Percentiles rank a stretch among this genome's conserved stretches.
Evolutionary conservation across 2,329 filamentous ascomycete species (phyloP).

Genomic region (Aspergillus tanneri): DNA sequence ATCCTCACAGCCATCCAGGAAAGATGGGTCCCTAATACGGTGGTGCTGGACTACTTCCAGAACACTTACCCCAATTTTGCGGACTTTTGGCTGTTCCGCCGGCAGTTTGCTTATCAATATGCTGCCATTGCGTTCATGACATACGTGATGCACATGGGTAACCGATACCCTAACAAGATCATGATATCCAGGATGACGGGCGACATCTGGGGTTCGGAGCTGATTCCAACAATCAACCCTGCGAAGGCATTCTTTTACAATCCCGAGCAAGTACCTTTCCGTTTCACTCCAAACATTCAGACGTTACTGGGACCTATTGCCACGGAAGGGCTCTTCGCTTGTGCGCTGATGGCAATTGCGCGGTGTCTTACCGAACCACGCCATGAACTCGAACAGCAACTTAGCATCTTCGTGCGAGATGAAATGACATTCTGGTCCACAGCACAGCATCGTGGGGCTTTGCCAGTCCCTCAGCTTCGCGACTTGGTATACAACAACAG

Average conservation of each 20-base stretch:
- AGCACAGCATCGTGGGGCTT: conserved; percentile 65
- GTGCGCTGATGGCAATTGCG: conserved; percentile 92
- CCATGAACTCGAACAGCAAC: conserved; percentile 84
- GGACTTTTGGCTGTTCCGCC: conserved; percentile 98
- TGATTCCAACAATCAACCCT: conserved; percentile 84
- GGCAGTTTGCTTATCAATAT: conserved; percentile 94
- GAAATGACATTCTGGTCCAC: conserved; percentile 99
- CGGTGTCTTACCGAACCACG: conserved; percentile 83
- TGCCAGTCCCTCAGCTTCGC: conserved; percentile 68
- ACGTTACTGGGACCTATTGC: conserved; percentile 93
- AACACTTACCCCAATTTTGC: conserved; percentile 81
- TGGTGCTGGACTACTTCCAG: conserved; percentile 88
- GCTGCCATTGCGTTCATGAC: conserved; percentile 97
- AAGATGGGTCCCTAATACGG: conserved; percentile 80
- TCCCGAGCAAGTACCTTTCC: conserved; percentile 93
- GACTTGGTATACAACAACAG: conserved; percentile 83
- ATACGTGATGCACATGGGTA: conserved; percentile 95
- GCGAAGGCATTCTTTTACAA: conserved; percentile 90
- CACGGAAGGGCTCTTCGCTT: conserved; percentile 94
- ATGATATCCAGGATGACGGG: conserved; percentile 83
- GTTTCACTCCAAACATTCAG: conserved; percentile 92
- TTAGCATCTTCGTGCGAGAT: conserved; percentile 92
- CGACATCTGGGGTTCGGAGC: conserved; percentile 93
- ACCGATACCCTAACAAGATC: conserved; percentile 93
- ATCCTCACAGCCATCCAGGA: conserved; percentile 94